Evolutionary conservation across 208 protist species (phyloP).

Genomic region (Endotrypanum monterogeii): DNA sequence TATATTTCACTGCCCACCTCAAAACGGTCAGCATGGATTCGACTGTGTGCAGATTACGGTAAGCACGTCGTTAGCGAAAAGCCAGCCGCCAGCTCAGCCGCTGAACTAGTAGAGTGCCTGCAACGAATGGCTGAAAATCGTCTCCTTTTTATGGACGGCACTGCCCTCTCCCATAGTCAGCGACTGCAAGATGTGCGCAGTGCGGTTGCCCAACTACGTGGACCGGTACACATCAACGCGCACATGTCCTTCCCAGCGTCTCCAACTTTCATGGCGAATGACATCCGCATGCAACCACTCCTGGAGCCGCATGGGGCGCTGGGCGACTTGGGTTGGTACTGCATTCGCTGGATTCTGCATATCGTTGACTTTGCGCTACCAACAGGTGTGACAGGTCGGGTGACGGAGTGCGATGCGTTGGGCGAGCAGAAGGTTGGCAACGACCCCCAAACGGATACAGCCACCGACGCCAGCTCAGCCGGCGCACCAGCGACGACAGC

Average conservation of each 20-base stretch:
- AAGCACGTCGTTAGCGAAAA: conserved; percentile 82
- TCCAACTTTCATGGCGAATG: conserved; percentile 47
- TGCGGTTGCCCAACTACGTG: conserved; percentile 37
- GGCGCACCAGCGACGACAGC: background rate
- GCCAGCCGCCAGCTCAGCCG: conserved; percentile 38
- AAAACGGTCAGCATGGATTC: conserved; percentile 54
- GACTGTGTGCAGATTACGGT: conserved; percentile 47
- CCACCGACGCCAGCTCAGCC: background rate
- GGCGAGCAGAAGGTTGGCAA: background rate
- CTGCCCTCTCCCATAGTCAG: conserved; percentile 58
- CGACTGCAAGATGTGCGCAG: conserved; percentile 50
- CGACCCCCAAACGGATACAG: background rate
- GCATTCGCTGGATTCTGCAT: conserved; percentile 70
- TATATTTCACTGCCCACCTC: conserved; percentile 68
- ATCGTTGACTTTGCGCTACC: conserved; percentile 61
- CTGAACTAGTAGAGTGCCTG: conserved; percentile 55
- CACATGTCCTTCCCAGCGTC: conserved; percentile 55
- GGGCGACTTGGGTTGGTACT: conserved; percentile 82
- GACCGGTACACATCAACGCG: conserved; percentile 47
- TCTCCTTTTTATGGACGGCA: conserved; percentile 76
- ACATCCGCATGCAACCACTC: conserved; percentile 61
- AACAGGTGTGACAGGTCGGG: conserved; percentile 42
- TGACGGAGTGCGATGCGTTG: conserved; percentile 44
- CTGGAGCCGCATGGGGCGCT: conserved; percentile 71
- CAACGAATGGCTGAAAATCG: conserved; percentile 36